These are phyloP conservation scores for Daedalea quercina DNA, from an alignment of 768 basidiomycete species.

Conservation along the genomic window DNA sequence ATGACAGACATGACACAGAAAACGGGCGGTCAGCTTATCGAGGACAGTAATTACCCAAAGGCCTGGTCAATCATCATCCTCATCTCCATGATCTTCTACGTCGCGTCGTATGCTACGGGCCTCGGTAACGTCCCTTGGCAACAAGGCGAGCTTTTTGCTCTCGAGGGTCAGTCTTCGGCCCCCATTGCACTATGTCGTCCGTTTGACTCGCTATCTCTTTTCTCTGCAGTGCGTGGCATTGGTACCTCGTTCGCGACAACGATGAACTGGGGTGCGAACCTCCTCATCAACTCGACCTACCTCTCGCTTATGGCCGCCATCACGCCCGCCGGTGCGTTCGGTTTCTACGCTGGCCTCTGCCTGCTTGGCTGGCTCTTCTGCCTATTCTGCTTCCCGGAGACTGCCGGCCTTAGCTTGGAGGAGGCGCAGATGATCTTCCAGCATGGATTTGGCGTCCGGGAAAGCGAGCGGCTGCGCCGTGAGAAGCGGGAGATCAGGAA, in stretches of 20 bases:
- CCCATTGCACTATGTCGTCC: neutral
- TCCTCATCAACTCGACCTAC: conserved; percentile 75
- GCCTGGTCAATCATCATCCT: conserved; percentile 65
- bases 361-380: conserved; percentile 66
- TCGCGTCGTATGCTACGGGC: conserved; percentile 75
- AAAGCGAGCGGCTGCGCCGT: conserved; percentile 43
- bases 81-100: conserved; percentile 79
- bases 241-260: conserved; percentile 71
- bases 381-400: conserved; percentile 70
- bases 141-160: conserved; percentile 76
- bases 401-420: conserved; percentile 64
- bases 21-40: conserved; percentile 54
- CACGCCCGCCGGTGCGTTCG: conserved; percentile 71
- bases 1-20: conserved; percentile 47
- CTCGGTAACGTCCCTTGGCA: conserved; percentile 84
- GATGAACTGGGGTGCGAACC: conserved; percentile 73
- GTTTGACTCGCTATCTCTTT: neutral
- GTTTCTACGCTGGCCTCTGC: conserved; percentile 71
- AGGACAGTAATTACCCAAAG: conserved; percentile 50
- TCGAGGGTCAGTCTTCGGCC: conserved; percentile 45
- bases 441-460: conserved; percentile 56
- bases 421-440: conserved; percentile 59
- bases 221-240: conserved; percentile 56
- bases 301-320: conserved; percentile 70
- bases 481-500: conserved; percentile 30